A percentile compares a stretch with the other conserved stretches of the same genome.
Conservation (phyloP, 805 yeast species). For the Wickerhamiella parazyma region DNA sequence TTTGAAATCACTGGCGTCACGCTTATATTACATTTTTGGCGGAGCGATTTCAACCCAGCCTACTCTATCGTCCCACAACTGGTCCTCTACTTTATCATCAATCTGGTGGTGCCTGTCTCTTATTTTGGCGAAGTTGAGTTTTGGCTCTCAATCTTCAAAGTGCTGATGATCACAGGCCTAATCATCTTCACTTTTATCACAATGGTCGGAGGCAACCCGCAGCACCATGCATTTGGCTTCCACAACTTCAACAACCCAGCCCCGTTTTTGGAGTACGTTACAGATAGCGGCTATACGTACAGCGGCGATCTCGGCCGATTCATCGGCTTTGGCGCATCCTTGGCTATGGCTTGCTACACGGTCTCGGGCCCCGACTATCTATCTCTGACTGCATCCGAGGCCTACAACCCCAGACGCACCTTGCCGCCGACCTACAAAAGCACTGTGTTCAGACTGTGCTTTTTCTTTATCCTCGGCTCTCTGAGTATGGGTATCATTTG, state of each 20-base stretch:
- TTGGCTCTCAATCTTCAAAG: slow-evolving; percentile 61
- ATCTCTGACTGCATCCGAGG: slow-evolving; percentile 75
- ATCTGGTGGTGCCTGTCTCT: slow-evolving; percentile 51
- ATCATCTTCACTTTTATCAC: slow-evolving; percentile 62
- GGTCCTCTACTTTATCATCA: slow-evolving; percentile 46
- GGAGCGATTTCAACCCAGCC: slow-evolving; percentile 60
- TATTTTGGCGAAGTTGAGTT: slow-evolving; percentile 76
- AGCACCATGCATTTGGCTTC: slow-evolving; percentile 47
- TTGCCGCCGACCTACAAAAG: slow-evolving; percentile 66
- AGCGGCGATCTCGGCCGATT: slow-evolving; percentile 50
- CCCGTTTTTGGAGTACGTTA: slow-evolving; percentile 39
- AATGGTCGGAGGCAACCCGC: slow-evolving; percentile 82
- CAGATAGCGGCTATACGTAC: slow-evolving; percentile 69
- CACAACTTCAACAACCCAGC: slow-evolving; percentile 42
- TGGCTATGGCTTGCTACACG: slow-evolving; percentile 61
- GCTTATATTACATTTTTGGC: slow-evolving; percentile 68
- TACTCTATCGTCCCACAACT: slow-evolving; percentile 54
- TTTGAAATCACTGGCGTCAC: slow-evolving; percentile 74
- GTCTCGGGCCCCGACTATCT: slow-evolving; percentile 81
- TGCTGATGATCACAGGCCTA: slow-evolving; percentile 60
- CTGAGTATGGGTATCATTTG: slow-evolving; percentile 66
- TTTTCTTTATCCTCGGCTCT: slow-evolving; percentile 61
- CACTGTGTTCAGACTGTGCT: slow-evolving; percentile 53
- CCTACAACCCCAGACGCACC: slow-evolving; percentile 52
- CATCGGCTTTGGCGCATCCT: slow-evolving; percentile 57